Percentiles rank a stretch among this genome's conserved stretches.
Evolutionary conservation across 1,284 basidiomycete genomes (phyloP).

Genomic region (Irpex sp.): DNA sequence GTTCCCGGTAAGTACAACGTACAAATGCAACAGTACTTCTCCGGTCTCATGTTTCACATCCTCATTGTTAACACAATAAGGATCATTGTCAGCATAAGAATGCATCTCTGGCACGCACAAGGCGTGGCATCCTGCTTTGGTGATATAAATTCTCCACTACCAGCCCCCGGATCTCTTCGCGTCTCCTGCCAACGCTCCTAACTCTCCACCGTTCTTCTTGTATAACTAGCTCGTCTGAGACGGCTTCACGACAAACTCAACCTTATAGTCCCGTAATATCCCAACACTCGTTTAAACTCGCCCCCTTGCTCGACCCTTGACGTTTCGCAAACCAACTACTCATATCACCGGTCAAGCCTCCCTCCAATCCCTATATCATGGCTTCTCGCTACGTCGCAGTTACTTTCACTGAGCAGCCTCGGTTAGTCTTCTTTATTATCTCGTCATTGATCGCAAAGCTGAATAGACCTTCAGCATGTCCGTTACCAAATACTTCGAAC

Average conservation of each 20-base stretch:
- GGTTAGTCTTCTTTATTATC: constrained; percentile 14
- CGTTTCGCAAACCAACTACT: background rate
- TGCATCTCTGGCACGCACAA: background rate
- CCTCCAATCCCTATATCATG: constrained; percentile 7
- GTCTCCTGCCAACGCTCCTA: background rate
- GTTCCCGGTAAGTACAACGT: constrained; percentile 6
- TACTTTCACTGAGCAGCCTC: constrained; percentile 18
- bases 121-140: background rate
- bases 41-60: background rate
- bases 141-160: constrained; percentile 1
- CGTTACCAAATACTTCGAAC: constrained; percentile 46
- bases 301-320: background rate
- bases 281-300: background rate
- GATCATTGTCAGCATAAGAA: background rate
- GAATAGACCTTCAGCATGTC: constrained; percentile 23
- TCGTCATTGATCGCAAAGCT: background rate
- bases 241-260: background rate
- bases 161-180: background rate
- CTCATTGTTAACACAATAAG: constrained; percentile 11
- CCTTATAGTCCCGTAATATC: background rate
- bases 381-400: constrained; percentile 15
- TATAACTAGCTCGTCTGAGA: background rate
- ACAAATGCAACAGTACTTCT: background rate
- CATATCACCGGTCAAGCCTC: background rate
- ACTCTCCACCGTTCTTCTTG: background rate